Base-by-base conservation (phyloP, 192 early-diverging fungal species). In the Coemansia sp. region DNA sequence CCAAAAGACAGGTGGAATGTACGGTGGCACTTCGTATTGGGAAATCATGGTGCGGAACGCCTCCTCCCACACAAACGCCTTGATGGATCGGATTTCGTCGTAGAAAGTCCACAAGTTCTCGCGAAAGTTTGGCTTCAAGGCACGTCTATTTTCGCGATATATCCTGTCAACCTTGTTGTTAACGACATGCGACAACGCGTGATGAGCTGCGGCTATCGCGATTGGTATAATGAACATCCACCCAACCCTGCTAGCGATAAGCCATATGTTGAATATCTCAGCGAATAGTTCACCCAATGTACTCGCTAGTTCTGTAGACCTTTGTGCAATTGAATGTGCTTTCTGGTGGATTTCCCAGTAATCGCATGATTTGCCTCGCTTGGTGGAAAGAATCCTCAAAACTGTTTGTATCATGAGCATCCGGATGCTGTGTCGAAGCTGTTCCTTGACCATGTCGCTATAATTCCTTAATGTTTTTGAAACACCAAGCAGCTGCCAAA, bases 61-160 rank as follows among this genome's bases (percentile, higher is more conserved):
- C 1, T 74, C 48, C 50, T 83, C 82, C 84, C 84, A 89, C 14
- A 84, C 84, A 54, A 86, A 88, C 48, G 84, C 84, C 64, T 89
- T 90, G 64, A 90, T 84, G 14, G 83, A 75, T 20, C 82, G 81
- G 23, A 88, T 84, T 6, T 84, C 74, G n/a, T 75, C 64, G 9
- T 88, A 29, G 34, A 70, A 19, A 3, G 11, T 9, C 15, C 36
- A 41, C 33, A 62, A 61, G 15, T 54, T n/a, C 2, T 58, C 23
- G 11, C 41, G 54, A 19, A 65, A 58, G 9, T 36, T 22, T 1
- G 65, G 66, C 19, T 19, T 50, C 17, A 6, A 7, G 15, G 27
- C 28, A 7, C 25, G 14, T 31, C 15, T 53, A 6, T n/a, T 28
- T 53, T 53, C 27, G 1, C 22, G 29, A 15, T 29, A 29, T 5